phyloP scores from a whole-genome alignment of 306 rosid species.

The Ceratonia siliqua region DNA sequence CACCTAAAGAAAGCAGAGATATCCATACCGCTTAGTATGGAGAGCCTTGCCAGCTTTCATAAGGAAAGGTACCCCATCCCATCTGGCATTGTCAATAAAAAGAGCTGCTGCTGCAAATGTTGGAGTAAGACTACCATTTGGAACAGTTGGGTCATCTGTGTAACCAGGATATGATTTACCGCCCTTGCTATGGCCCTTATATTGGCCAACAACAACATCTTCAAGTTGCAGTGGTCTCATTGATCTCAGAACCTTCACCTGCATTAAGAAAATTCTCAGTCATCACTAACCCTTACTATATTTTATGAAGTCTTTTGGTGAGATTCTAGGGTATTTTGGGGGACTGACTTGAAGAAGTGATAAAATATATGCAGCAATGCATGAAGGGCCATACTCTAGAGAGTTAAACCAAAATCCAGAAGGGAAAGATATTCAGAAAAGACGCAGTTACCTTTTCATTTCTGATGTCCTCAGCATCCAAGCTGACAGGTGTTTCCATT shows the following conservation, averaged over 20 bases:
- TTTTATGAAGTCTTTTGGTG: constrained; percentile 19
- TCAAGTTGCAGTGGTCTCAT: constrained; percentile 79
- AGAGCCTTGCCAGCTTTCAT: constrained; percentile 99
- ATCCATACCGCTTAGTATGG: constrained; percentile 69
- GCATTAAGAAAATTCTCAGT: constrained; percentile 37
- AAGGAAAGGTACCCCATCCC: constrained; percentile 98
- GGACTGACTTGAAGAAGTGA: constrained; percentile 21
- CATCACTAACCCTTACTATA: constrained; percentile 34
- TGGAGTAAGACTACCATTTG: constrained; percentile 82
- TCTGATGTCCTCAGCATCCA: constrained; percentile 94
- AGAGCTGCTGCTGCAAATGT: constrained; percentile 97
- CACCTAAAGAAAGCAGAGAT: constrained; percentile 4
- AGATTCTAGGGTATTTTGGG: constrained; percentile 20
- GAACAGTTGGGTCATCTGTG: constrained; percentile 80
- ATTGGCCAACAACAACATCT: constrained; percentile 91
- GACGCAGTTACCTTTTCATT: constrained; percentile 74
- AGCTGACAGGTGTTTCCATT: constrained; percentile 97
- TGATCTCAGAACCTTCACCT: constrained; percentile 95
- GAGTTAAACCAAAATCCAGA: neutral
- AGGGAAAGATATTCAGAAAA: constrained; percentile 4
- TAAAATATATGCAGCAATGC: neutral
- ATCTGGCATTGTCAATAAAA: constrained; percentile 87
- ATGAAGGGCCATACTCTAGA: neutral
- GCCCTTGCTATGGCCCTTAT: constrained; percentile 84
- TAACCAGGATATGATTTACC: constrained; percentile 76